Evolutionary conservation across 495 filamentous ascomycete genomes (phyloP).

Genomic region (Entonaema liquescens): DNA sequence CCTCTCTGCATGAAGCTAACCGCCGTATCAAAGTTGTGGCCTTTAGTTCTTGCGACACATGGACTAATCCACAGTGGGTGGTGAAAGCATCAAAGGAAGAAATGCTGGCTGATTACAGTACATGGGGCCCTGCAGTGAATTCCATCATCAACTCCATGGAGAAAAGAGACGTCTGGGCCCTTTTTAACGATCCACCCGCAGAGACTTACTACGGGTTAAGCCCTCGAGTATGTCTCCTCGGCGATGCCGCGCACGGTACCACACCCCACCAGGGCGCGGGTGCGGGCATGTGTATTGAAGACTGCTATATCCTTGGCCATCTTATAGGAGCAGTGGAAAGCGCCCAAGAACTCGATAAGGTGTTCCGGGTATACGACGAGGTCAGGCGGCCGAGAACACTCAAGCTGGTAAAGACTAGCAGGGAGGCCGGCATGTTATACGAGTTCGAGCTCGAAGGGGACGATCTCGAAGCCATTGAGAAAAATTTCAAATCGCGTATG

Average conservation of each 20-base stretch:
- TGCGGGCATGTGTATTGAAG: slow-evolving; percentile 74
- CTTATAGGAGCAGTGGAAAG: slow-evolving; percentile 60
- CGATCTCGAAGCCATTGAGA: slow-evolving; percentile 44
- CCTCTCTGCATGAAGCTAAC: slow-evolving; percentile 7
- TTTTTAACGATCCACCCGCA: slow-evolving; percentile 68
- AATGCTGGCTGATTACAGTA: slow-evolving; percentile 62
- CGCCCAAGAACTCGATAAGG: slow-evolving; percentile 54
- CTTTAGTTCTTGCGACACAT: slow-evolving; percentile 48
- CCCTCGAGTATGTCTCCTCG: slow-evolving; percentile 63
- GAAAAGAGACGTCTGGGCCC: slow-evolving; percentile 61
- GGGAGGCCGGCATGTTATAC: slow-evolving; percentile 50
- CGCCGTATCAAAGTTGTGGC: slow-evolving; percentile 36
- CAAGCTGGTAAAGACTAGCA: slow-evolving; percentile 55
- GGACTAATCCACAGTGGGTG: slow-evolving; percentile 64
- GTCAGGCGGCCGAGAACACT: slow-evolving; percentile 61
- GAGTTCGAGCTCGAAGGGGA: slow-evolving; percentile 45
- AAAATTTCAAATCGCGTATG: slow-evolving; percentile 42
- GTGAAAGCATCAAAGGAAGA: slow-evolving; percentile 63
- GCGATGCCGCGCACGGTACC: slow-evolving; percentile 75
- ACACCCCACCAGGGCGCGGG: slow-evolving; percentile 77
- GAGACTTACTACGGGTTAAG: slow-evolving; percentile 59
- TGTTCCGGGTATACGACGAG: slow-evolving; percentile 69
- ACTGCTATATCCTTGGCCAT: slow-evolving; percentile 67
- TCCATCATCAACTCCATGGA: slow-evolving; percentile 42
- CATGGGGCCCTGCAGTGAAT: slow-evolving; percentile 61